phyloP scores from a whole-genome alignment of 2,329 filamentous ascomycete species.

The Alternaria infectoria region DNA sequence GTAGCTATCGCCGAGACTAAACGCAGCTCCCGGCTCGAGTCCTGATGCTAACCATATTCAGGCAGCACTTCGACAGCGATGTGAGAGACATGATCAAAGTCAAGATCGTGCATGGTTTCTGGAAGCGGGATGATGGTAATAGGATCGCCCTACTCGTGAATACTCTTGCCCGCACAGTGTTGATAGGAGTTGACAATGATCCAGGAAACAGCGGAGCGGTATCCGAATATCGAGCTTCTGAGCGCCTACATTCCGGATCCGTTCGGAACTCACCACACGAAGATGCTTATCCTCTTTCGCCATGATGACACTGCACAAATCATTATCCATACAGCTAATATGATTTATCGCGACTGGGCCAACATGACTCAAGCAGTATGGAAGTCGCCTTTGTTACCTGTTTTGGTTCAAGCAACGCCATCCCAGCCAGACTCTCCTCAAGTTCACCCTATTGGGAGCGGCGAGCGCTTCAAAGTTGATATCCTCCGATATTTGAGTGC shows the following conservation, averaged over 20 bases:
- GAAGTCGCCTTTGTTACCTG: constrained; percentile 73
- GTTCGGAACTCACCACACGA: constrained; percentile 85
- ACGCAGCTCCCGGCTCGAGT: background rate
- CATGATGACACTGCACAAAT: constrained; percentile 79
- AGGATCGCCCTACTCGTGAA: constrained; percentile 64
- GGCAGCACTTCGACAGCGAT: constrained; percentile 63
- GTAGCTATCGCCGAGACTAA: background rate
- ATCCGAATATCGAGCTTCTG: constrained; percentile 73
- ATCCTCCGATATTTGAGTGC: constrained; percentile 73
- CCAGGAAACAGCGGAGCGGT: constrained; percentile 66
- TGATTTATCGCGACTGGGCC: constrained; percentile 85
- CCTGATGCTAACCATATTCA: constrained; percentile 17
- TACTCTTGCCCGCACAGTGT: background rate
- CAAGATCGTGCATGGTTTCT: constrained; percentile 68
- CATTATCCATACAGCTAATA: constrained; percentile 87
- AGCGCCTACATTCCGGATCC: constrained; percentile 80
- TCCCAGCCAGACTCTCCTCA: background rate
- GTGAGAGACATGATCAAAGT: constrained; percentile 60
- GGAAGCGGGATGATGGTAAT: constrained; percentile 70
- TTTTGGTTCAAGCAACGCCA: constrained; percentile 28
- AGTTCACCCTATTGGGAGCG: constrained; percentile 60
- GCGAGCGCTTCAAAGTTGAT: constrained; percentile 75
- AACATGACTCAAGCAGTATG: constrained; percentile 89
- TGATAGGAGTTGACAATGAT: constrained; percentile 11
- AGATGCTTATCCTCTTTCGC: constrained; percentile 83